These are phyloP conservation scores for Aspergillus conjunctus DNA, from an alignment of 495 filamentous ascomycete genomes.

Conservation along the genomic window DNA sequence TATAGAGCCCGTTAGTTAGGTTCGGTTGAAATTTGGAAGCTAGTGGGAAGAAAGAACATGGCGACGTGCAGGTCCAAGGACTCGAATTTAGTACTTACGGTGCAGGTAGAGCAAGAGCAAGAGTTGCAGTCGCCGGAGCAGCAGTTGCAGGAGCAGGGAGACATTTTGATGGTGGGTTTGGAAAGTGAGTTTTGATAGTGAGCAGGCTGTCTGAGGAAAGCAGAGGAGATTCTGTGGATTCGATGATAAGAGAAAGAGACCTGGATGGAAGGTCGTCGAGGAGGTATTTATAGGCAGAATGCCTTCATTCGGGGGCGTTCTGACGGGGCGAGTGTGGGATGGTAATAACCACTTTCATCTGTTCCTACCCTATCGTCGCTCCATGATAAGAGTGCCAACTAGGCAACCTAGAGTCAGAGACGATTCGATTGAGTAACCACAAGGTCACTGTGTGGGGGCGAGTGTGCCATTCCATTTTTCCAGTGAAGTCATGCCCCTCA, in stretches of 20 bases:
- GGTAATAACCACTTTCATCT: background rate
- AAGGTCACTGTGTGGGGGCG: background rate
- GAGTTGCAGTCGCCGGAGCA: constrained; percentile 20
- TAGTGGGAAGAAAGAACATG: background rate
- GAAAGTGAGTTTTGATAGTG: background rate
- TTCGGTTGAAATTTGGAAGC: background rate
- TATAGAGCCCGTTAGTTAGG: constrained; percentile 11
- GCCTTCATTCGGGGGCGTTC: background rate
- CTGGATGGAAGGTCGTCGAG: background rate
- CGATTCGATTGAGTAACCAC: background rate
- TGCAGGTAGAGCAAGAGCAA: constrained; percentile 19
- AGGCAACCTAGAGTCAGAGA: background rate
- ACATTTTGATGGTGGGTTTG: constrained; percentile 15
- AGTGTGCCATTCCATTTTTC: background rate
- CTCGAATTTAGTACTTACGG: constrained; percentile 5
- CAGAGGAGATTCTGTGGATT: constrained; percentile 3
- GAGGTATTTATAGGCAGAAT: constrained; percentile 13
- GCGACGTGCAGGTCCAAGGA: background rate
- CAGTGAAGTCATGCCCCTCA: background rate
- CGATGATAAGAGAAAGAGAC: constrained; percentile 2
- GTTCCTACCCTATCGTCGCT: background rate
- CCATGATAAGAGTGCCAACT: background rate
- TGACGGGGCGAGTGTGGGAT: constrained; percentile 13
- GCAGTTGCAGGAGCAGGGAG: constrained; percentile 23
- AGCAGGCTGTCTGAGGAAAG: too few relatives aligned